Conservation (phyloP, 257 asterid species). For the Solanum medicagineum region DNA sequence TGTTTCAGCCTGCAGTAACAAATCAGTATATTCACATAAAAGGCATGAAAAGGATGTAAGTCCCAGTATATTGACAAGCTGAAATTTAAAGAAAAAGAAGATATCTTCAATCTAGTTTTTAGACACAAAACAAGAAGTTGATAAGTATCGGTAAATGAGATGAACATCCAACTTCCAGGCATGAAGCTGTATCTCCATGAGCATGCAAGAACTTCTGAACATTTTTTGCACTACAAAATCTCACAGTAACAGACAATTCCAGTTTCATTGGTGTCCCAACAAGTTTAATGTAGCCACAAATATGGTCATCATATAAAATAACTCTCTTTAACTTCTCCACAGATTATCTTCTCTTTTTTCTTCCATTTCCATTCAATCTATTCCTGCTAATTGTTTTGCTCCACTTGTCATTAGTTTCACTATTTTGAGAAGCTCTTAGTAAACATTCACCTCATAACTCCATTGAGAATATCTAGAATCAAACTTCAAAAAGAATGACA, state of each 20-base stretch:
- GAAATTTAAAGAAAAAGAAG: background rate
- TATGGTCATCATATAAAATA: background rate
- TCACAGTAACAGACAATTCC: background rate
- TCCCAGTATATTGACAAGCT: background rate
- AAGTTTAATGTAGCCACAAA: background rate
- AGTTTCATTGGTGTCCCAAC: background rate
- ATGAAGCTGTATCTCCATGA: background rate
- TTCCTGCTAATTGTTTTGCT: background rate
- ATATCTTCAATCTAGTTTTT: background rate
- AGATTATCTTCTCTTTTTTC: background rate
- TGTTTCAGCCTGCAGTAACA: conserved; percentile 56
- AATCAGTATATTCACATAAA: background rate
- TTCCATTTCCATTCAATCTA: background rate
- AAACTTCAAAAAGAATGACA: background rate
- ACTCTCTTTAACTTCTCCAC: background rate
- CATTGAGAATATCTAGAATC: background rate
- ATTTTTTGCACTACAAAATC: background rate
- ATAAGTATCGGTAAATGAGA: background rate
- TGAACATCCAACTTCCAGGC: background rate
- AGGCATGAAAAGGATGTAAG: background rate
- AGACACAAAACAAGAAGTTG: background rate
- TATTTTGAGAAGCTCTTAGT: background rate
- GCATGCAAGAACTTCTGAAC: background rate
- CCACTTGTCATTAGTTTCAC: background rate
- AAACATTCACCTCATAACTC: background rate